These are phyloP conservation scores for Bertia moriformis DNA, from an alignment of 2,329 filamentous ascomycete species.

Conservation along the genomic window DNA sequence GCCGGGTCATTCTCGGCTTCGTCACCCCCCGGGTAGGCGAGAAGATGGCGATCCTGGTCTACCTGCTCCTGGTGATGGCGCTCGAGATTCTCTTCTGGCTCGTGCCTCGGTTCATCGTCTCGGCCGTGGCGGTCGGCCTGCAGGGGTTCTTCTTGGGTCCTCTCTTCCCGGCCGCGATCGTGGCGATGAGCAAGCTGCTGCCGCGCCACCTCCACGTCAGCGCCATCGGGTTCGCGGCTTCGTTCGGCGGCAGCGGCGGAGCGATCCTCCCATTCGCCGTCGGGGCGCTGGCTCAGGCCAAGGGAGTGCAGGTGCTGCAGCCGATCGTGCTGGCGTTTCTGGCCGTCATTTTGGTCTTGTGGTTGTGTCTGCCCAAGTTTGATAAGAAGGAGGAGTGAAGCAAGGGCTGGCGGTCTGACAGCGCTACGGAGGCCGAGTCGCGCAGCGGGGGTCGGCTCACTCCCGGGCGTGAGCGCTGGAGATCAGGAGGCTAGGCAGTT, in stretches of 20 bases:
- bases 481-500: no score
- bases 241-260: slow-evolving; percentile 60
- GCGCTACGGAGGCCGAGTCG: no score
- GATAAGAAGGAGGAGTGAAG: no score
- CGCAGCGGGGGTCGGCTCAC: no score
- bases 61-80: slow-evolving; percentile 46
- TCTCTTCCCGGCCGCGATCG: slow-evolving; percentile 61
- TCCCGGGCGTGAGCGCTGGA: no score
- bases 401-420: no score
- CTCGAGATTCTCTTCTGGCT: slow-evolving; percentile 70
- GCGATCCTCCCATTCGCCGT: slow-evolving; percentile 53
- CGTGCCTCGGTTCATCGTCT: slow-evolving; percentile 61
- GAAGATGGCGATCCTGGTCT: slow-evolving; percentile 46
- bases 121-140: slow-evolving; percentile 55
- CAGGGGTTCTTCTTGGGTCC: slow-evolving; percentile 72
- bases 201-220: slow-evolving; percentile 61
- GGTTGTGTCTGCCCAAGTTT: background rate
- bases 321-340: slow-evolving; percentile 38
- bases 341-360: slow-evolving; percentile 18
- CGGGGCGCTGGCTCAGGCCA: slow-evolving; percentile 45
- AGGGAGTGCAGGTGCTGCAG: slow-evolving; percentile 39
- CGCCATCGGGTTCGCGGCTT: slow-evolving; percentile 68
- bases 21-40: slow-evolving; percentile 62
- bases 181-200: slow-evolving; percentile 60
- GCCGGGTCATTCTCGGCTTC: slow-evolving; percentile 60